A percentile compares a stretch with the other conserved stretches of the same genome.
Evolutionary conservation across 345 rosid species (phyloP).

Genomic region (Citrus australasica): DNA sequence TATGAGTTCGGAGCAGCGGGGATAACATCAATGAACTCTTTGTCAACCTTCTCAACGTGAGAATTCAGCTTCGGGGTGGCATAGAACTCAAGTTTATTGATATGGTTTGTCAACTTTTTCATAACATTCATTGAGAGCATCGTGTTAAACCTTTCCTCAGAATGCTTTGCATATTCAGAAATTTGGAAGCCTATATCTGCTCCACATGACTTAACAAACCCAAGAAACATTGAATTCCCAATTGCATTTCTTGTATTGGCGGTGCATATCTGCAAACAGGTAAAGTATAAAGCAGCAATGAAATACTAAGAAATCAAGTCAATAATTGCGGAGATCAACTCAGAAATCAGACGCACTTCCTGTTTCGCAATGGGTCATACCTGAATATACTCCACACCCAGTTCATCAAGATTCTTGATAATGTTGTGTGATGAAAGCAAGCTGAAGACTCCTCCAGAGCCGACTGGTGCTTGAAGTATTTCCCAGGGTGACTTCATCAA

Average conservation of each 20-base stretch:
- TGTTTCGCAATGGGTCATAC: constrained; percentile 24
- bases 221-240: constrained; percentile 46
- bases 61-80: constrained; percentile 33
- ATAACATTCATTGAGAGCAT: constrained; percentile 41
- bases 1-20: constrained; percentile 62
- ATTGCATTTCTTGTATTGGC: background rate
- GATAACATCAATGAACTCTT: constrained; percentile 57
- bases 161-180: constrained; percentile 12
- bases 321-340: background rate
- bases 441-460: constrained; percentile 70
- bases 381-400: constrained; percentile 67
- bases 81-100: constrained; percentile 42
- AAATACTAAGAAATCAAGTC: background rate
- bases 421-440: constrained; percentile 52
- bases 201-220: constrained; percentile 34
- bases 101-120: constrained; percentile 39
- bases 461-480: constrained; percentile 73
- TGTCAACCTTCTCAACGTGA: constrained; percentile 53
- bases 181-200: constrained; percentile 61
- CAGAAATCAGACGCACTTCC: background rate
- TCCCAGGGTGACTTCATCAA: constrained; percentile 97
- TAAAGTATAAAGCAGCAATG: background rate
- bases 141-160: constrained; percentile 37
- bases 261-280: constrained; percentile 49
- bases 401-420: constrained; percentile 44